These are phyloP conservation scores for Clarireedia paspali DNA, from an alignment of 2,329 filamentous ascomycete genomes.

Conservation along the genomic window DNA sequence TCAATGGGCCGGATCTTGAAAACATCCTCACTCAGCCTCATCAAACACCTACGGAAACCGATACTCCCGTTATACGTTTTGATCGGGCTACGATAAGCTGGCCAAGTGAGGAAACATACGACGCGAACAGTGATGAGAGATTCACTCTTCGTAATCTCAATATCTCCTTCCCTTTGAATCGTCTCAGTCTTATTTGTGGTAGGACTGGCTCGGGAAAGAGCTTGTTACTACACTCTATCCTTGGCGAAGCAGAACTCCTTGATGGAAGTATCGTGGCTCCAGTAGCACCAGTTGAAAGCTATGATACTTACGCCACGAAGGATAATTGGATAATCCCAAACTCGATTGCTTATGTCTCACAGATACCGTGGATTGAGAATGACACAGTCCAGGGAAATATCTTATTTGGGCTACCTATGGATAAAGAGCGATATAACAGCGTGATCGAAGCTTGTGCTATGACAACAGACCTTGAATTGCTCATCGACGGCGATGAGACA, in stretches of 20 bases:
- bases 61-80: conserved; percentile 42
- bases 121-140: conserved; percentile 2
- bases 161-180: conserved; percentile 56
- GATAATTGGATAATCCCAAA: conserved; percentile 59
- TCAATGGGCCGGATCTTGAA: conserved; percentile 56
- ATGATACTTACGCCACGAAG: conserved; percentile 50
- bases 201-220: conserved; percentile 73
- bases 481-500: conserved; percentile 67
- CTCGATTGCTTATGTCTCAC: conserved; percentile 64
- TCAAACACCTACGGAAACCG: conserved; percentile 30
- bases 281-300: conserved; percentile 43
- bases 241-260: conserved; percentile 66
- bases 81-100: conserved; percentile 61
- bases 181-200: conserved; percentile 66
- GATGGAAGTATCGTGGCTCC: conserved; percentile 51
- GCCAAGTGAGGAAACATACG: conserved; percentile 25
- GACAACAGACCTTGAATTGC: conserved; percentile 64
- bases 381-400: conserved; percentile 70
- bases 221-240: conserved; percentile 61
- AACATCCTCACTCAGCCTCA: conserved; percentile 42
- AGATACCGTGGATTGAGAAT: conserved; percentile 80
- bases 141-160: conserved; percentile 60
- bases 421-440: conserved; percentile 57
- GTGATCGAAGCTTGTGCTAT: conserved; percentile 66
- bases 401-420: conserved; percentile 62